These are phyloP conservation scores for Sporothrix brunneoviolacea DNA, from an alignment of 2,329 filamentous ascomycete genomes.

Conservation along the genomic window DNA sequence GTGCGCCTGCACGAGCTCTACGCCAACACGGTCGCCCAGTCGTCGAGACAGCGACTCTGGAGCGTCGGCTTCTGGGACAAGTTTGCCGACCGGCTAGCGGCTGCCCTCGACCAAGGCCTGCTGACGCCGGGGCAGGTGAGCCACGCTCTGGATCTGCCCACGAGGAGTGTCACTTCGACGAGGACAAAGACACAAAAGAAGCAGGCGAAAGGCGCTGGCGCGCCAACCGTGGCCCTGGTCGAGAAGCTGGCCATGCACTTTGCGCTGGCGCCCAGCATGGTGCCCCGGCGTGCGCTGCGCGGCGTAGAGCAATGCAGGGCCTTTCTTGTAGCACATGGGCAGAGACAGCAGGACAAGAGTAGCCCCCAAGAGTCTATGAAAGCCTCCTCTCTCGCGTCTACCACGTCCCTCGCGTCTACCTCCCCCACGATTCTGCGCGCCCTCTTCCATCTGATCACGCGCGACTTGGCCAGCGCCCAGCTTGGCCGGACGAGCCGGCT, in stretches of 20 bases:
- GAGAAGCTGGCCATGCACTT: constrained; percentile 18
- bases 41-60: too few species aligned
- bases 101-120: constrained; percentile 4
- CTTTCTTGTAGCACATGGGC: constrained; percentile 22
- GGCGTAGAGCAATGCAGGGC: constrained; percentile 28
- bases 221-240: constrained; percentile 18
- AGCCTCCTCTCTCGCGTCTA: constrained; percentile 15
- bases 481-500: constrained; percentile 31
- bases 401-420: constrained; percentile 8
- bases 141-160: constrained; percentile 12
- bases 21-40: neutral
- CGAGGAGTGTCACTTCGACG: too few species aligned
- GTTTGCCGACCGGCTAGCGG: constrained; percentile 14
- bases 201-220: neutral
- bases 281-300: constrained; percentile 22
- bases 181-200: neutral
- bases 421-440: constrained; percentile 23
- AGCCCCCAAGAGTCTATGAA: neutral
- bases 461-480: constrained; percentile 27
- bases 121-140: constrained; percentile 12
- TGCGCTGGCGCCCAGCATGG: constrained; percentile 18
- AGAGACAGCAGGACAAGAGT: neutral
- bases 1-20: constrained; percentile 20
- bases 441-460: constrained; percentile 29
- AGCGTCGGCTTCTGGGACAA: constrained; percentile 21